These are phyloP conservation scores for Talaromyces stipitatus DNA, from an alignment of 495 filamentous ascomycete species.

Conservation along the genomic window DNA sequence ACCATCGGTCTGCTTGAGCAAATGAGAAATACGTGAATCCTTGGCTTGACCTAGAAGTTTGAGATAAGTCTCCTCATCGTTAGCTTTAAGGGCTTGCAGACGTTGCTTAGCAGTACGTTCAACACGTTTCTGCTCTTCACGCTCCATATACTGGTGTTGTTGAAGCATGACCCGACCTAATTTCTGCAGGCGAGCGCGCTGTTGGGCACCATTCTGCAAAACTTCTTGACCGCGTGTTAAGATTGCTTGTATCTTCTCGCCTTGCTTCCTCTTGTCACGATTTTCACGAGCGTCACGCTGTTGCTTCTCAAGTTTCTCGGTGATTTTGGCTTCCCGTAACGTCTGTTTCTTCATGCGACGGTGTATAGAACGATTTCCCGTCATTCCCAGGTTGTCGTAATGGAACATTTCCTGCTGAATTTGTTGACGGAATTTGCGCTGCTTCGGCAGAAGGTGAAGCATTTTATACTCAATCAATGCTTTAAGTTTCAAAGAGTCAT, in stretches of 20 bases:
- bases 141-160: conserved; percentile 93
- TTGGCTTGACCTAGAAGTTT: conserved; percentile 96
- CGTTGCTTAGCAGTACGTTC: conserved; percentile 97
- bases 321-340: conserved; percentile 90
- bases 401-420: conserved; percentile 85
- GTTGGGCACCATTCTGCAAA: conserved; percentile 40
- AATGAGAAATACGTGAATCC: conserved; percentile 96
- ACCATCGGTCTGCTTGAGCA: conserved; percentile 91
- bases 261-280: conserved; percentile 92
- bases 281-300: conserved; percentile 91
- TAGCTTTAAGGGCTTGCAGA: conserved; percentile 96
- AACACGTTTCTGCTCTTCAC: conserved; percentile 96
- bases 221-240: conserved; percentile 63
- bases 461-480: conserved; percentile 90
- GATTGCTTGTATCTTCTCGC: conserved; percentile 73
- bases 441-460: conserved; percentile 73
- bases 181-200: conserved; percentile 68
- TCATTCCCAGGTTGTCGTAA: conserved; percentile 91
- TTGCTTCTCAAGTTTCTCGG: conserved; percentile 97
- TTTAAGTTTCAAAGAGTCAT: conserved; percentile 80
- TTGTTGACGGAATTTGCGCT: conserved; percentile 73
- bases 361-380: conserved; percentile 79
- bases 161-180: conserved; percentile 76
- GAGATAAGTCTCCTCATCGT: conserved; percentile 97
- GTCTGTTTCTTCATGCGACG: conserved; percentile 95